Conservation (phyloP, 192 early-diverging fungal genomes). For the Dispira parvispora region DNA sequence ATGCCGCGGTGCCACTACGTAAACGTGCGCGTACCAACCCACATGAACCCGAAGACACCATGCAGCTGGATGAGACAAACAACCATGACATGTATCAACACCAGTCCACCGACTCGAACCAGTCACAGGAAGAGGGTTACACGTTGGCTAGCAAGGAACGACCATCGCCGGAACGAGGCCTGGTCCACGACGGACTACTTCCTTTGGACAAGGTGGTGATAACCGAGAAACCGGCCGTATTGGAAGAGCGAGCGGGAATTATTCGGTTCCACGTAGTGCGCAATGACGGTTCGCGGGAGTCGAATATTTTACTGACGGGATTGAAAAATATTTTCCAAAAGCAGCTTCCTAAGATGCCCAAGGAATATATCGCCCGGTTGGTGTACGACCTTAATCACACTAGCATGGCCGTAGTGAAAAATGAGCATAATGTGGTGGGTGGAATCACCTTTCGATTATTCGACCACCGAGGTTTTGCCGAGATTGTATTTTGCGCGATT, state of each 20-base stretch:
- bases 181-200: too few species aligned
- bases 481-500: conserved; percentile 98
- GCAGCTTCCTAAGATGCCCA: conserved; percentile 97
- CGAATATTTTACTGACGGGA: conserved; percentile 79
- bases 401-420: conserved; percentile 57
- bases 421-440: conserved; percentile 55
- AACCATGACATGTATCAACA: too few species aligned
- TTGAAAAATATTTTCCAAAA: conserved; percentile 94
- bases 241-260: conserved; percentile 45
- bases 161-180: too few species aligned
- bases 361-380: conserved; percentile 91
- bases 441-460: conserved; percentile 95
- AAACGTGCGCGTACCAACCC: too few species aligned
- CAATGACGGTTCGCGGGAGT: conserved; percentile 63
- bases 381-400: conserved; percentile 90
- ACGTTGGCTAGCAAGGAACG: too few species aligned
- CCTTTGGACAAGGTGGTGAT: background rate
- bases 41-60: background rate
- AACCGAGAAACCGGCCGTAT: conserved; percentile 40
- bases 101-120: too few species aligned
- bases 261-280: conserved; percentile 58
- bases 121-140: too few species aligned
- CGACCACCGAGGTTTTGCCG: conserved; percentile 72
- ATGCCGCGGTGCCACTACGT: too few species aligned
- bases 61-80: background rate